phyloP scores from a whole-genome alignment of 2,329 filamentous ascomycete species.

The Beauveria rudraprayagi region DNA sequence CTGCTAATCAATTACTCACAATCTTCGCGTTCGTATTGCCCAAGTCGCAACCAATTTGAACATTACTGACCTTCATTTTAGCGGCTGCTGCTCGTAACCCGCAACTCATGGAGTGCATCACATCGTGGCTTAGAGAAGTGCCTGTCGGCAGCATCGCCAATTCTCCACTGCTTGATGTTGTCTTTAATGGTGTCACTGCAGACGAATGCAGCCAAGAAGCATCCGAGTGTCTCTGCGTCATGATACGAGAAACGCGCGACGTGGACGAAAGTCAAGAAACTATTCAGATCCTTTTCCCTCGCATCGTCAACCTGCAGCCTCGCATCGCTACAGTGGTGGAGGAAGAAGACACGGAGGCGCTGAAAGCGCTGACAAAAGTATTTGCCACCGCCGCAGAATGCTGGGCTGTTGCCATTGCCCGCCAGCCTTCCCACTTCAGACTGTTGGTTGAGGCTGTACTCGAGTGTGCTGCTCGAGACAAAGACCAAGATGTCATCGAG shows the following conservation, averaged over 20 bases:
- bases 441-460: conserved; percentile 81
- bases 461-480: conserved; percentile 83
- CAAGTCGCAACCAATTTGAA: not conserved
- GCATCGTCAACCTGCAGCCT: conserved; percentile 66
- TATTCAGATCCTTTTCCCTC: conserved; percentile 76
- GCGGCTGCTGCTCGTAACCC: conserved; percentile 76
- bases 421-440: conserved; percentile 73
- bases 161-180: conserved; percentile 73
- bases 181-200: conserved; percentile 68
- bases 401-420: conserved; percentile 87
- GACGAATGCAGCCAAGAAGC: conserved; percentile 78
- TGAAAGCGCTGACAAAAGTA: conserved; percentile 81
- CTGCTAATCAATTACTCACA: conserved; percentile 86
- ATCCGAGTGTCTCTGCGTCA: conserved; percentile 84
- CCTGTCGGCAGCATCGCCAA: conserved; percentile 74
- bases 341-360: conserved; percentile 75
- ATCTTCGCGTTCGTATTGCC: conserved; percentile 63
- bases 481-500: conserved; percentile 83
- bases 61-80: conserved; percentile 27
- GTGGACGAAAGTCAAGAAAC: conserved; percentile 81
- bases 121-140: conserved; percentile 92
- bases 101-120: conserved; percentile 87
- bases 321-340: conserved; percentile 68
- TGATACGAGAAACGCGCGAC: conserved; percentile 86
- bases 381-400: conserved; percentile 90